A percentile compares a stretch with the other conserved stretches of the same genome.
Evolutionary conservation across 176 grass and related monocot species (phyloP).

Genomic region (Musa itinerans): DNA sequence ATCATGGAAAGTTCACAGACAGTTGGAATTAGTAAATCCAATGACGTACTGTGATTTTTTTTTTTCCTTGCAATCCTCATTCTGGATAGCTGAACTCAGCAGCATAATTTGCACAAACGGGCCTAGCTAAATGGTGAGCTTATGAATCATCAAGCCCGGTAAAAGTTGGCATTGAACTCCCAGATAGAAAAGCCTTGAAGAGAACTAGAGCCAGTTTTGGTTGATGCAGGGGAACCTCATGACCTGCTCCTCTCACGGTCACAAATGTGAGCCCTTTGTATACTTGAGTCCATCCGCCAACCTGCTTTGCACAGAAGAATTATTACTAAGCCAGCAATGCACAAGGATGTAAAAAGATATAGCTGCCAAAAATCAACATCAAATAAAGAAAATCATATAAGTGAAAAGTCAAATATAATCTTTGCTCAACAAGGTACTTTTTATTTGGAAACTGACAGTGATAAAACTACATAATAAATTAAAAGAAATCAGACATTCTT

Average conservation of each 20-base stretch:
- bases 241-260: constrained; percentile 76
- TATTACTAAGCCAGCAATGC: not conserved
- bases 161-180: constrained; percentile 58
- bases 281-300: constrained; percentile 90
- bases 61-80: not conserved
- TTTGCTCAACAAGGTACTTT: too few species aligned
- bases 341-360: not conserved
- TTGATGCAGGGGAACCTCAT: constrained; percentile 84
- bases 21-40: too few species aligned
- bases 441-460: too few species aligned
- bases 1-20: too few species aligned
- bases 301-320: constrained; percentile 40
- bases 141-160: constrained; percentile 39
- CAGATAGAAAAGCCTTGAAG: constrained; percentile 70
- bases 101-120: not conserved
- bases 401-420: too few species aligned
- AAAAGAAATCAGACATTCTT: too few species aligned
- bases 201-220: constrained; percentile 79
- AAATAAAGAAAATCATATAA: too few species aligned
- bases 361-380: too few species aligned
- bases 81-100: not conserved
- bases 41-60: not conserved
- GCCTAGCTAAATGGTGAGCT: not conserved
- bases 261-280: constrained; percentile 81
- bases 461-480: too few species aligned